phyloP scores from a whole-genome alignment of 2,329 filamentous ascomycete genomes.

The Sarocladium kiliense region DNA sequence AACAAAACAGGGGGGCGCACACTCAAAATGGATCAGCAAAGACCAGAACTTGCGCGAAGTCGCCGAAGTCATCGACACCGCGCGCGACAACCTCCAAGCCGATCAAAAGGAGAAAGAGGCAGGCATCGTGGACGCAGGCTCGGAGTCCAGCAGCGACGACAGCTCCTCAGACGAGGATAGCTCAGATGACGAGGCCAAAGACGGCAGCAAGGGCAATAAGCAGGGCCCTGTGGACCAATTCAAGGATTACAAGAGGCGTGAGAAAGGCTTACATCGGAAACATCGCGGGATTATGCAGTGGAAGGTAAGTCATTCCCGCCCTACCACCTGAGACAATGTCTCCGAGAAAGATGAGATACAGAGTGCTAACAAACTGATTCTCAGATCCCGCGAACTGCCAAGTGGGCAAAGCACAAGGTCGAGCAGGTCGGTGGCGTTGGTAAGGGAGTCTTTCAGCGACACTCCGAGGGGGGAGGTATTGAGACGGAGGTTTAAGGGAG shows the following conservation, averaged over 20 bases:
- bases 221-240: conserved; percentile 43
- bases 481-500: conserved; percentile 61
- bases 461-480: conserved; percentile 52
- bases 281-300: conserved; percentile 73
- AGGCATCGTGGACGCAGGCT: conserved; percentile 27
- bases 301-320: conserved; percentile 38
- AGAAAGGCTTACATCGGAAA: conserved; percentile 56
- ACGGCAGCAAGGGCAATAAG: conserved; percentile 33
- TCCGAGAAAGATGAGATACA: not conserved
- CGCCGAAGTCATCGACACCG: conserved; percentile 43
- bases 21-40: conserved; percentile 28
- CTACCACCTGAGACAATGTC: too few species aligned
- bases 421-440: conserved; percentile 55
- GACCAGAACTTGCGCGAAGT: conserved; percentile 29
- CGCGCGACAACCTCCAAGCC: conserved; percentile 27
- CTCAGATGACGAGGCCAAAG: conserved; percentile 32
- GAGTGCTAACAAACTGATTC: not conserved
- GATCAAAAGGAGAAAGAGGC: conserved; percentile 28
- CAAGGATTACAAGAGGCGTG: conserved; percentile 55
- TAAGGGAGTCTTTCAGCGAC: conserved; percentile 52
- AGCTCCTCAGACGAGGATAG: conserved; percentile 27
- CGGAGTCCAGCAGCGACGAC: conserved; percentile 22
- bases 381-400: conserved; percentile 39
- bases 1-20: conserved; percentile 31
- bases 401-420: conserved; percentile 48